These are phyloP conservation scores for Aspergillus viridinutans DNA, from an alignment of 2,329 filamentous ascomycete genomes.

Conservation along the genomic window DNA sequence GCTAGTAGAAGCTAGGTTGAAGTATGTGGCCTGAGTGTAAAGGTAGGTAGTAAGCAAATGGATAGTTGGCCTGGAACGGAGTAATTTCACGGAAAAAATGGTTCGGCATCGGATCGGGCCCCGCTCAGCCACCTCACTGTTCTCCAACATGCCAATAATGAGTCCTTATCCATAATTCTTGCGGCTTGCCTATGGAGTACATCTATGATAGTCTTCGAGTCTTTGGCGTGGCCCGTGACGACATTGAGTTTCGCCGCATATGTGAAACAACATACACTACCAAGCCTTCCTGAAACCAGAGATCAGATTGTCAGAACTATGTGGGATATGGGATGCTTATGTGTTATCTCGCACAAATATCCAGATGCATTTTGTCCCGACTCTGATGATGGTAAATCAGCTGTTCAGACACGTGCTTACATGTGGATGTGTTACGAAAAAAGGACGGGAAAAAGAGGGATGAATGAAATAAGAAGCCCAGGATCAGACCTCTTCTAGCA, in stretches of 20 bases:
- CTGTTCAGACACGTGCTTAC: not conserved
- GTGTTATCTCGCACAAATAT: not conserved
- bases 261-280: not conserved
- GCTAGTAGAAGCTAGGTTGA: not conserved
- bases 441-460: not conserved
- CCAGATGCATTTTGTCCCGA: not conserved
- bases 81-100: conserved; percentile 16
- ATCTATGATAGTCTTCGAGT: not conserved
- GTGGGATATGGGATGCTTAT: not conserved
- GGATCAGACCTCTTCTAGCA: not conserved
- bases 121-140: conserved; percentile 8
- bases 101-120: conserved; percentile 9
- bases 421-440: not conserved
- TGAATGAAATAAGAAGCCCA: too few relatives aligned
- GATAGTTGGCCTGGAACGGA: conserved; percentile 18
- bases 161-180: not conserved
- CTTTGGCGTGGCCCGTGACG: too few relatives aligned
- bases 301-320: not conserved
- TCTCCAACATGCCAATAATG: not conserved
- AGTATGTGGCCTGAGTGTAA: too few relatives aligned
- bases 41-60: not conserved
- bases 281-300: too few relatives aligned
- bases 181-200: not conserved
- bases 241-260: not conserved
- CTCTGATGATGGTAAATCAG: not conserved